Percentiles rank a stretch among this genome's conserved stretches.
These are phyloP conservation scores for Ogataea corticis DNA, from an alignment of 805 yeast species.

Conservation along the genomic window DNA sequence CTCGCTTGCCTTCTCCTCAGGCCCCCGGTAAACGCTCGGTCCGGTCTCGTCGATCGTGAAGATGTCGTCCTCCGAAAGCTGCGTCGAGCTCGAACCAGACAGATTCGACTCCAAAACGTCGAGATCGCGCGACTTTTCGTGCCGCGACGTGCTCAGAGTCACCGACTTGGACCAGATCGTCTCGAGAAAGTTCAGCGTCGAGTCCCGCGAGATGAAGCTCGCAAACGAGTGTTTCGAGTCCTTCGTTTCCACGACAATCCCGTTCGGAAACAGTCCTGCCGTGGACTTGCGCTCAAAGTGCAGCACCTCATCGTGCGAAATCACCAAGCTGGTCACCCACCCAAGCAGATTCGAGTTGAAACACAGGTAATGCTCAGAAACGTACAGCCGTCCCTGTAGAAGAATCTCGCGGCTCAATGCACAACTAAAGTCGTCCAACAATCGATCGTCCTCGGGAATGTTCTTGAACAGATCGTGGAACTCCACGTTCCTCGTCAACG, in stretches of 20 bases:
- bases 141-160: slow-evolving; percentile 28
- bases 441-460: slow-evolving; percentile 65
- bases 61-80: slow-evolving; percentile 32
- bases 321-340: slow-evolving; percentile 81
- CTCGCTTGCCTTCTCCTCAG: slow-evolving; percentile 17
- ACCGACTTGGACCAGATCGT: slow-evolving; percentile 62
- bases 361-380: slow-evolving; percentile 76
- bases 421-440: slow-evolving; percentile 87
- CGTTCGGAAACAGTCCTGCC: slow-evolving; percentile 90
- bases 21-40: slow-evolving; percentile 18
- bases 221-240: slow-evolving; percentile 77
- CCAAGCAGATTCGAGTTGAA: slow-evolving; percentile 87
- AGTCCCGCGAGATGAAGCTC: slow-evolving; percentile 80
- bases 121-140: slow-evolving; percentile 27
- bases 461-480: slow-evolving; percentile 75
- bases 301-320: slow-evolving; percentile 69
- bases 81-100: slow-evolving; percentile 15
- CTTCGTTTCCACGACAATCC: slow-evolving; percentile 68
- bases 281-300: slow-evolving; percentile 79
- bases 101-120: slow-evolving; percentile 22
- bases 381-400: slow-evolving; percentile 82
- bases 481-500: slow-evolving; percentile 63
- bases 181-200: slow-evolving; percentile 68
- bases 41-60: slow-evolving; percentile 35
- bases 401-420: slow-evolving; percentile 85